Conservation (phyloP, 352 stramenopile genomes). For the Pythium angustatum region DNA sequence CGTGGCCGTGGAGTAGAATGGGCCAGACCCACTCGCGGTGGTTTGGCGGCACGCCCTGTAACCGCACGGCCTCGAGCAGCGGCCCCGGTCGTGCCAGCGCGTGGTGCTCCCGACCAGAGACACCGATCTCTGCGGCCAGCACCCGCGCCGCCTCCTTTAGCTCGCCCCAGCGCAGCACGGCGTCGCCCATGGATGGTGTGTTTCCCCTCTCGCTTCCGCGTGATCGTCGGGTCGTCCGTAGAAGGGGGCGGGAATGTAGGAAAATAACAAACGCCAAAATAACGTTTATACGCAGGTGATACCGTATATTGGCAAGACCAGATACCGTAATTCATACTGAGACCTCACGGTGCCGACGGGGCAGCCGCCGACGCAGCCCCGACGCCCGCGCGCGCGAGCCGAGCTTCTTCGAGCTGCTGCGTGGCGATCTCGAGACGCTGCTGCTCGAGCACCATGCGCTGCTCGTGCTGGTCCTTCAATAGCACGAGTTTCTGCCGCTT, state of each 20-base stretch:
- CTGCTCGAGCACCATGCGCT: slow-evolving; percentile 37
- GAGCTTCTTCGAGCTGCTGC: neutral
- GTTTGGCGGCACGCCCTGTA: slow-evolving; percentile 56
- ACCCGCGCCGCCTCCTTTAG: slow-evolving; percentile 58
- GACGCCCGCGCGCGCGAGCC: slow-evolving; percentile 4
- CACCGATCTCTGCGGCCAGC: slow-evolving; percentile 57
- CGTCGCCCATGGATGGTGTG: slow-evolving; percentile 9
- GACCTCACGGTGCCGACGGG: neutral
- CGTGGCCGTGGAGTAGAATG: slow-evolving; percentile 64
- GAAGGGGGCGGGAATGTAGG: neutral
- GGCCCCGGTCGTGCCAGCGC: slow-evolving; percentile 46
- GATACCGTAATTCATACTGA: neutral
- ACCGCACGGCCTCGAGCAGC: slow-evolving; percentile 55
- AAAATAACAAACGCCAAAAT: slow-evolving; percentile 1
- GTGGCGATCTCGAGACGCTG: slow-evolving; percentile 21
- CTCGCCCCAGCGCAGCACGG: slow-evolving; percentile 48
- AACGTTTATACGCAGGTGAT: neutral
- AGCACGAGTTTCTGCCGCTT: slow-evolving; percentile 47
- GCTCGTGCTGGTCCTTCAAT: slow-evolving; percentile 38
- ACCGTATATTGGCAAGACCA: neutral
- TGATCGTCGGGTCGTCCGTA: neutral
- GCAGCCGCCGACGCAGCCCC: slow-evolving; percentile 1
- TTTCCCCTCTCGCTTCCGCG: slow-evolving; percentile 3
- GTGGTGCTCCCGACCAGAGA: slow-evolving; percentile 68
- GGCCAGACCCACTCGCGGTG: slow-evolving; percentile 84